phyloP scores from a whole-genome alignment of 139 green algal genomes.

The Marvania coccoides region DNA sequence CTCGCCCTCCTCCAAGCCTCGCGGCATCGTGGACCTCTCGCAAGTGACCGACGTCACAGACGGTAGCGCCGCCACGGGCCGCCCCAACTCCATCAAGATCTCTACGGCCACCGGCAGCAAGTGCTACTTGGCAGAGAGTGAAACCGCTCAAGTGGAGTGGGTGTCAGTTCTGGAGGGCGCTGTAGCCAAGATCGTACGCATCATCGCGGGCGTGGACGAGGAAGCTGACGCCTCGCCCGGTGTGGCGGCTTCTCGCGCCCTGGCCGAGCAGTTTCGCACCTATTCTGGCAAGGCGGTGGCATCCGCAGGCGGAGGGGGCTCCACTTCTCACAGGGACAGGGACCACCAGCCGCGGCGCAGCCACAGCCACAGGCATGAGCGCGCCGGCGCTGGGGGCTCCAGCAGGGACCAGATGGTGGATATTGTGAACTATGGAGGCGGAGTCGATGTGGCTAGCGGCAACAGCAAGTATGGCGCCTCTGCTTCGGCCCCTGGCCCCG shows the following conservation, averaged over 20 bases:
- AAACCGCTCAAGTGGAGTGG: slow-evolving; percentile 88
- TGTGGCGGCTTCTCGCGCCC: neutral
- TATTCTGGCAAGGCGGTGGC: neutral
- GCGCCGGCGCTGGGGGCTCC: neutral
- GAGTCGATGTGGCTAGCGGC: slow-evolving; percentile 19
- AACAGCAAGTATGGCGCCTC: neutral
- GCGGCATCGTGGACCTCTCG: slow-evolving; percentile 78
- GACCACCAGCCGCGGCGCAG: neutral
- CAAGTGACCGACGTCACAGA: slow-evolving; percentile 62
- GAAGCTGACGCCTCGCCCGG: slow-evolving; percentile 5
- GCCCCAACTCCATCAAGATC: slow-evolving; percentile 69
- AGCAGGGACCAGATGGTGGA: slow-evolving; percentile 46
- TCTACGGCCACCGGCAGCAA: slow-evolving; percentile 62
- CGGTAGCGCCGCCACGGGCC: slow-evolving; percentile 45
- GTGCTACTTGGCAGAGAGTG: slow-evolving; percentile 69
- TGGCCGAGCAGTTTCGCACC: slow-evolving; percentile 7
- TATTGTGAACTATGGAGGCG: slow-evolving; percentile 51
- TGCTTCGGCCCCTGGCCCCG: neutral
- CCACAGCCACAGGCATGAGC: neutral
- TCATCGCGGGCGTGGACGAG: slow-evolving; percentile 64
- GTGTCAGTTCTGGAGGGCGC: slow-evolving; percentile 70
- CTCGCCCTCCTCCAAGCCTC: slow-evolving; percentile 50
- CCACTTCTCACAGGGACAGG: neutral
- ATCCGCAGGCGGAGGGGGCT: too few species aligned
- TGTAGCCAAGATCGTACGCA: slow-evolving; percentile 52